Conservation (phyloP, 164 flowering plant genomes). For the Amborella trichopoda region DNA sequence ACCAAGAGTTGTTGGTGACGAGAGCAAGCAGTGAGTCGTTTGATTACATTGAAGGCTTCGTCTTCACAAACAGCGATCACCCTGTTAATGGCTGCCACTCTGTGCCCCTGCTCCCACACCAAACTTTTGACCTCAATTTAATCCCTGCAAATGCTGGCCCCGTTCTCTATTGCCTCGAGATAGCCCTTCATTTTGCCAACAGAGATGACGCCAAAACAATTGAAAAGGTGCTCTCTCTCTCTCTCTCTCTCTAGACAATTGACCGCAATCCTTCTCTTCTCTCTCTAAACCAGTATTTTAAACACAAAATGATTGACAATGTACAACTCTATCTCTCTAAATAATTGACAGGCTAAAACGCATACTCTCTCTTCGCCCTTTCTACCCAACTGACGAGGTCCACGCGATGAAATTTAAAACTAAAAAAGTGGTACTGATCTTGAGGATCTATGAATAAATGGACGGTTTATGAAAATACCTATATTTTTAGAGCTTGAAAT, state of each 20-base stretch:
- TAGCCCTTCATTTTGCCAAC: constrained; percentile 42
- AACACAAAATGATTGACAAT: no score
- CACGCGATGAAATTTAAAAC: no score
- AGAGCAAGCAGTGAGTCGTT: constrained; percentile 30
- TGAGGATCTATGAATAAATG: no score
- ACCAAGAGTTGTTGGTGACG: constrained; percentile 61
- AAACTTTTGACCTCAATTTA: constrained; percentile 27
- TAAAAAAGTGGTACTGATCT: no score
- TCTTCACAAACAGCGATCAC: constrained; percentile 60
- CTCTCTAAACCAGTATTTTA: no score
- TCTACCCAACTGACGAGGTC: no score
- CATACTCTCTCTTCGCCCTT: no score
- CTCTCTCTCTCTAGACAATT: not conserved
- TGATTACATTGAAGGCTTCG: constrained; percentile 86
- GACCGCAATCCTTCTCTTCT: no score
- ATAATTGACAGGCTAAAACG: no score
- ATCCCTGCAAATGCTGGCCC: constrained; percentile 43
- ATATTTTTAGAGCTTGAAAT: no score
- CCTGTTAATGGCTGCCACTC: constrained; percentile 63
- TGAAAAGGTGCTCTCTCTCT: constrained; percentile 25
- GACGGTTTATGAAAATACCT: no score
- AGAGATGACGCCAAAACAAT: constrained; percentile 17
- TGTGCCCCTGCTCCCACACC: constrained; percentile 34
- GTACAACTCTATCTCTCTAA: no score
- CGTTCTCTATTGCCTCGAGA: constrained; percentile 75